phyloP scores from a whole-genome alignment of 768 basidiomycete genomes.

The Psilocybe tampanensis region DNA sequence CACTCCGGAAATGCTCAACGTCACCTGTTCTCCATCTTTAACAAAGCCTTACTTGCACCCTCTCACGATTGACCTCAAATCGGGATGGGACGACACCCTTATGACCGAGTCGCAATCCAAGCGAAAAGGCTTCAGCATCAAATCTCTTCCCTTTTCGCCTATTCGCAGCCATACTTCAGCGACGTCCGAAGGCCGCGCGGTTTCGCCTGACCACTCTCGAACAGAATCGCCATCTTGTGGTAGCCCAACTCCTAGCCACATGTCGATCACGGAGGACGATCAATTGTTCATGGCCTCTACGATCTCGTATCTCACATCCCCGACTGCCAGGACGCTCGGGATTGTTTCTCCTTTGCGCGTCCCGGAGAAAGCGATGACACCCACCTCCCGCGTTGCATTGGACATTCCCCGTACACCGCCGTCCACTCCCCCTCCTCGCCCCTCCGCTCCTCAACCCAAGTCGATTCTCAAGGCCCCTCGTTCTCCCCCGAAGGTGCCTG shows the following conservation, averaged over 20 bases:
- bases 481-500: background rate
- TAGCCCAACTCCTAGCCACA: slow-evolving; percentile 27
- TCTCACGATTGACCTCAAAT: slow-evolving; percentile 39
- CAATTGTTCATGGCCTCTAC: slow-evolving; percentile 45
- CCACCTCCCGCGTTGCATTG: slow-evolving; percentile 5
- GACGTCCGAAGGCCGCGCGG: background rate
- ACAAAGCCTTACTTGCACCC: slow-evolving; percentile 25
- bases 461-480: slow-evolving; percentile 2
- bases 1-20: too few species aligned
- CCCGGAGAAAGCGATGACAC: slow-evolving; percentile 11
- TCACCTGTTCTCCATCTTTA: slow-evolving; percentile 21
- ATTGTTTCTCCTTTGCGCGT: slow-evolving; percentile 29
- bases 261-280: slow-evolving; percentile 31
- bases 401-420: slow-evolving; percentile 13
- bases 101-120: slow-evolving; percentile 35
- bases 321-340: slow-evolving; percentile 44
- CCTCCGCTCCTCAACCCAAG: slow-evolving; percentile 3
- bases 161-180: slow-evolving; percentile 1
- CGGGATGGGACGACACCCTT: slow-evolving; percentile 52
- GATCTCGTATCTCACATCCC: slow-evolving; percentile 45
- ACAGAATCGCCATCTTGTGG: slow-evolving; percentile 20
- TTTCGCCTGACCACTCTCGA: slow-evolving; percentile 20
- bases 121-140: slow-evolving; percentile 14
- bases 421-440: slow-evolving; percentile 8
- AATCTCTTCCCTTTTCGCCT: background rate